A percentile compares a stretch with the other conserved stretches of the same genome.
These are phyloP conservation scores for Fusarium oligoseptatum DNA, from an alignment of 2,329 filamentous ascomycete species.

Conservation along the genomic window DNA sequence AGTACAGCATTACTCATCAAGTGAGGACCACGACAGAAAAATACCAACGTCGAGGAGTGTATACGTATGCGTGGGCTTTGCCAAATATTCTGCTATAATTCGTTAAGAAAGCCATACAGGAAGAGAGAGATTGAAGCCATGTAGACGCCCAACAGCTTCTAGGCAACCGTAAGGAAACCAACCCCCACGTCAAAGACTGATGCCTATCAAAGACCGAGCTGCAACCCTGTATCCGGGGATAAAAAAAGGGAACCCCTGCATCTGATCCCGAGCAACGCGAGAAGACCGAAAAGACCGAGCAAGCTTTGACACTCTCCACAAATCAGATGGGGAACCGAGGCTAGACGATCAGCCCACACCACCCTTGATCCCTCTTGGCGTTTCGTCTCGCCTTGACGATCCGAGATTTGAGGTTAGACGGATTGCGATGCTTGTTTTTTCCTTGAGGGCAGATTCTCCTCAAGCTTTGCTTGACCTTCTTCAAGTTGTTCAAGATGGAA, in stretches of 20 bases:
- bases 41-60: too few species aligned
- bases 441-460: not conserved
- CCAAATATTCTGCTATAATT: not conserved
- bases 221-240: not conserved
- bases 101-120: too few species aligned
- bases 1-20: too few species aligned
- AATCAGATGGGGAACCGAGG: not conserved
- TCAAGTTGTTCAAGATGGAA: not conserved
- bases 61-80: not conserved
- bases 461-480: too few species aligned
- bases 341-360: conserved; percentile 9
- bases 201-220: not conserved
- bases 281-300: not conserved
- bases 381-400: not conserved
- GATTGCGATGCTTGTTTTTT: conserved; percentile 9
- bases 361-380: not conserved
- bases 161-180: not conserved
- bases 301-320: not conserved
- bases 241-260: not conserved
- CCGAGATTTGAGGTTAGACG: conserved; percentile 5
- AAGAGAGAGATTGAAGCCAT: not conserved
- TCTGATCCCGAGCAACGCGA: conserved; percentile 6
- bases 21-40: too few species aligned
- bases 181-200: not conserved
- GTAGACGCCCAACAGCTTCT: not conserved